Evolutionary conservation across 1,284 basidiomycete species (phyloP).

Genomic region (Bjerkandera adusta): DNA sequence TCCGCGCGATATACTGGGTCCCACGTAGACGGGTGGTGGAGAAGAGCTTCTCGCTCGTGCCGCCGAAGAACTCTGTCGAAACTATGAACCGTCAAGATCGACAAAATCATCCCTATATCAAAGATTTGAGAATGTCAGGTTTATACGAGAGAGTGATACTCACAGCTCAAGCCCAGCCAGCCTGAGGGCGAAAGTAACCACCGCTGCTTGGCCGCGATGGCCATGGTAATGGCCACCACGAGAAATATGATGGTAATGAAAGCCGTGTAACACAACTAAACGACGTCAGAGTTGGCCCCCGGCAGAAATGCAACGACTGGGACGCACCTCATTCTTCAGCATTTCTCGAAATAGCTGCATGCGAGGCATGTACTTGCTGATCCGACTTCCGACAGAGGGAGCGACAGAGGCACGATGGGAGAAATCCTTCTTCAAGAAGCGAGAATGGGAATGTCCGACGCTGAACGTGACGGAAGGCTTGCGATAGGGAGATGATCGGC

Average conservation of each 20-base stretch:
- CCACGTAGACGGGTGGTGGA: constrained; percentile 49
- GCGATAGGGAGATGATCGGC: no score
- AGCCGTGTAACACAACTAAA: constrained; percentile 55
- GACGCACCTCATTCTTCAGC: constrained; percentile 58
- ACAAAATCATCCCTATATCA: constrained; percentile 52
- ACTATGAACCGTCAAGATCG: constrained; percentile 57
- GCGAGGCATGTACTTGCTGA: constrained; percentile 49
- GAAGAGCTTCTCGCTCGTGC: constrained; percentile 58
- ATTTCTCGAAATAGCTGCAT: constrained; percentile 48
- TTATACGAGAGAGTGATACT: constrained; percentile 22
- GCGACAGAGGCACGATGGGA: constrained; percentile 16
- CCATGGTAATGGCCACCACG: constrained; percentile 46
- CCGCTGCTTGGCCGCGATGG: constrained; percentile 48
- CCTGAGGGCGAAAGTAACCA: constrained; percentile 42
- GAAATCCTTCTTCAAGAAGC: no score
- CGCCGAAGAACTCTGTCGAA: constrained; percentile 59
- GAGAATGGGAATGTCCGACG: not conserved
- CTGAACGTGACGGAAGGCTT: constrained; percentile 7
- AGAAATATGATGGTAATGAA: constrained; percentile 50
- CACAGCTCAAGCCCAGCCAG: constrained; percentile 60
- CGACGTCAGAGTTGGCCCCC: not conserved
- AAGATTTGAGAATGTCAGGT: constrained; percentile 8
- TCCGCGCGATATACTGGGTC: constrained; percentile 30
- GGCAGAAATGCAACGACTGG: constrained; percentile 1
- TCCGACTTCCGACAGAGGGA: constrained; percentile 42